Conservation (phyloP, 2,329 filamentous ascomycete genomes). For the Xylaria sp. region DNA sequence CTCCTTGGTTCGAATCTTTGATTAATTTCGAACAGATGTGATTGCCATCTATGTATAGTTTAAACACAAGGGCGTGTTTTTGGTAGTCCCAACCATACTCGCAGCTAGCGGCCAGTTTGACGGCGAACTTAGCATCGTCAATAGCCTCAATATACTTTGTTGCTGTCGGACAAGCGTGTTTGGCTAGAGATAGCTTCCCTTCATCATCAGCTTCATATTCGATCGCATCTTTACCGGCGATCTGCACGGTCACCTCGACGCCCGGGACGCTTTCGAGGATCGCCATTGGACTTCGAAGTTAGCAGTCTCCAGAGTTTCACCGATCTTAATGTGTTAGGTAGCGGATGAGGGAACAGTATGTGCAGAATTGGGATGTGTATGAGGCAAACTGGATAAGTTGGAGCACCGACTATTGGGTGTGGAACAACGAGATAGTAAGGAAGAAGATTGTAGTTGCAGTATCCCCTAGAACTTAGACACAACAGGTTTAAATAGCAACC, state of each 20-base stretch:
- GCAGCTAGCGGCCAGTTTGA: slow-evolving; percentile 31
- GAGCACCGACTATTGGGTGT: not conserved
- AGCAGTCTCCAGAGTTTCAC: not conserved
- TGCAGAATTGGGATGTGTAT: not conserved
- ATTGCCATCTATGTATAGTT: slow-evolving; percentile 42
- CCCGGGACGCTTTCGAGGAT: slow-evolving; percentile 42
- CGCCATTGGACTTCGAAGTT: slow-evolving; percentile 36
- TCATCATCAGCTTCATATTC: slow-evolving; percentile 44
- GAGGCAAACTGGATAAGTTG: not conserved
- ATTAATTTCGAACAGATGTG: not conserved
- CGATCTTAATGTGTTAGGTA: not conserved
- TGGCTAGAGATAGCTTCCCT: slow-evolving; percentile 27
- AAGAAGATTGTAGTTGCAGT: not conserved
- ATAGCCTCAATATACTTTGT: slow-evolving; percentile 49
- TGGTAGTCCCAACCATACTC: slow-evolving; percentile 42
- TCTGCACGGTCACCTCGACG: slow-evolving; percentile 40
- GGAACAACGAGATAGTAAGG: not conserved
- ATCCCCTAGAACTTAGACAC: too few relatives aligned
- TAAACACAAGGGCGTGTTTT: slow-evolving; percentile 28
- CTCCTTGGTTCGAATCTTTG: too few relatives aligned
- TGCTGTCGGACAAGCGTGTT: slow-evolving; percentile 26
- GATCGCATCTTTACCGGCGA: slow-evolving; percentile 37
- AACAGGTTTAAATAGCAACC: too few relatives aligned
- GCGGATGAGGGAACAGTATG: not conserved
- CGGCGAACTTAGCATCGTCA: slow-evolving; percentile 42